A percentile compares a stretch with the other conserved stretches of the same genome.
phyloP scores from a whole-genome alignment of 2,329 filamentous ascomycete genomes.

The Diaporthe ilicicola region DNA sequence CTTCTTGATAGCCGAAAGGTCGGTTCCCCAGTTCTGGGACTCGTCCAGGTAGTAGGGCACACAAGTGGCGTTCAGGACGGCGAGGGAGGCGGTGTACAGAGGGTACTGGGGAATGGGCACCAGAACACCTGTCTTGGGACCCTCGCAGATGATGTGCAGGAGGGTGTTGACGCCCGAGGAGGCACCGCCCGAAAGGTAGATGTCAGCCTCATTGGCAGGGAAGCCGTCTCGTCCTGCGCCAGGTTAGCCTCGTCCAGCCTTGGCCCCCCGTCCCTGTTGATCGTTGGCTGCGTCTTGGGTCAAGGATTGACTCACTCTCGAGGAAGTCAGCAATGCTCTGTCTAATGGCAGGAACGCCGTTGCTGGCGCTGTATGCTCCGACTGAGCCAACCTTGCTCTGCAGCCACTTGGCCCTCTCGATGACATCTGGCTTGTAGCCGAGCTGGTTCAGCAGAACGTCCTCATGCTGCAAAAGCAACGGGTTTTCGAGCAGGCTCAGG shows the following conservation, averaged over 20 bases:
- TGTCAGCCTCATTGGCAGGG: conserved; percentile 78
- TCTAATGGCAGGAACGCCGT: conserved; percentile 85
- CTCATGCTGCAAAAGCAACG: conserved; percentile 81
- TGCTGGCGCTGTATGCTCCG: conserved; percentile 95
- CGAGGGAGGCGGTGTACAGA: conserved; percentile 92
- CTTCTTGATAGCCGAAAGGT: conserved; percentile 78
- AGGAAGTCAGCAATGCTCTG: conserved; percentile 93
- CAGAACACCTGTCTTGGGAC: conserved; percentile 80
- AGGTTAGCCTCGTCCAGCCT: conserved; percentile 31
- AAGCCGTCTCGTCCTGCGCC: conserved; percentile 82
- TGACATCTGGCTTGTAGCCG: conserved; percentile 89
- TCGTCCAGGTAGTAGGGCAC: conserved; percentile 97
- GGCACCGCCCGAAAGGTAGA: conserved; percentile 92
- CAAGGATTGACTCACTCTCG: conserved; percentile 68
- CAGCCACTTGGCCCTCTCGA: conserved; percentile 83
- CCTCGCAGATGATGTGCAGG: conserved; percentile 85
- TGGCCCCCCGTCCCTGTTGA: not conserved
- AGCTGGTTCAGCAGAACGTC: conserved; percentile 78
- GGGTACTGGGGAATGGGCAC: conserved; percentile 98
- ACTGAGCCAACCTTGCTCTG: conserved; percentile 88
- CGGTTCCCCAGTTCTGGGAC: conserved; percentile 84
- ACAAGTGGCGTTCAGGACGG: conserved; percentile 83
- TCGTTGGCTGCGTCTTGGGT: too few species aligned
- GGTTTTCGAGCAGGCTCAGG: conserved; percentile 91
- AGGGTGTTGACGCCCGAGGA: conserved; percentile 96